Base-by-base conservation (phyloP, 495 filamentous ascomycete genomes). In the Aspergillus cavernicola region DNA sequence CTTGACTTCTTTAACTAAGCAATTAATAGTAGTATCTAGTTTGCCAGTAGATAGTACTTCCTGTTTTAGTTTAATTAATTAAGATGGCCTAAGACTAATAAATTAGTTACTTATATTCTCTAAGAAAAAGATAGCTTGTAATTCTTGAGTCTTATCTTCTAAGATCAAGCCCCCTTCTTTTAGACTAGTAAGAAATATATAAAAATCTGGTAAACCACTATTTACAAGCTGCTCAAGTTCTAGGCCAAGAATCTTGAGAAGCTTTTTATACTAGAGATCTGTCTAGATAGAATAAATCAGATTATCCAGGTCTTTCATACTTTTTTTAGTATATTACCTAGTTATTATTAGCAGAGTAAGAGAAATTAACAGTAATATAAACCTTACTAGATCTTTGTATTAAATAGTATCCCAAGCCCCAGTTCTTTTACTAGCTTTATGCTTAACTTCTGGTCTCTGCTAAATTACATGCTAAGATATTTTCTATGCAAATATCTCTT, bases 371-470 rank as follows among this genome's bases (percentile, higher is more conserved):
- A 38, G 10, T 2, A 18, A 38, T 38, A n/a, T 10, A 6, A n/a
- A 20, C 36, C 28, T 36, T 48, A 48, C 44, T 29, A 36, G 1
- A 48, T 48, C 15, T 15, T 48, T 33, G 2, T 19, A 23, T 29
- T 35, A n/a, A 48, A 48, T 7, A 48, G 29, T 22, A 48, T 48
- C 28, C 44, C 44, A 20, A 48, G 36, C n/a, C 44, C 44, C 19
- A 48, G 29, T 2, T 22, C 19, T 23, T 48, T 36, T 5, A 48
- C 44, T n/a, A 48, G 44, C 29, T 38, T 38, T n/a, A 13, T 35
- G 9, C 31, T 48, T 6, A 48, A 23, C 44, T 48, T 48, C 44
- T 23, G 16, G 15, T 29, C 44, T 24, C 44, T 35, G 20, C 44
- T 48, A 35, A 48, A 29, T 18, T 24, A 29, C 15, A 16, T 48